Evolutionary conservation across 2,329 filamentous ascomycete genomes (phyloP).

Genomic region (Tolypocladium tundrense): DNA sequence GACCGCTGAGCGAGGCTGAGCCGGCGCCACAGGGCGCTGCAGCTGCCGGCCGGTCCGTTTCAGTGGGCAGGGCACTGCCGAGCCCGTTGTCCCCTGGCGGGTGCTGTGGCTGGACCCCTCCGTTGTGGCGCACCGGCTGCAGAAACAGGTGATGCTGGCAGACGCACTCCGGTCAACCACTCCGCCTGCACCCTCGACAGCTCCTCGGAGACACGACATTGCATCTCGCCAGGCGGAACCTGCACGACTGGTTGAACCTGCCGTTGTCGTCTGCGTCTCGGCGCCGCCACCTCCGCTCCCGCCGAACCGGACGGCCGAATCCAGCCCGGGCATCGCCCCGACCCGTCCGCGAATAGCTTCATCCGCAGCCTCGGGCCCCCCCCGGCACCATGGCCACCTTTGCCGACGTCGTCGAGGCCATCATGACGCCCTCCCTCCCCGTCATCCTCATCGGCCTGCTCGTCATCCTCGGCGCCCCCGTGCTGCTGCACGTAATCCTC

Average conservation of each 20-base stretch:
- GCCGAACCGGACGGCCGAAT: background rate
- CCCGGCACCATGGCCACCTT: conserved; percentile 25
- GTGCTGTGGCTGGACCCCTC: background rate
- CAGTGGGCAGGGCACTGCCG: too few relatives aligned
- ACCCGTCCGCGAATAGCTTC: background rate
- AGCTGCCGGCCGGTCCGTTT: too few relatives aligned
- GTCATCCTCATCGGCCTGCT: conserved; percentile 59
- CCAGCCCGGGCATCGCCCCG: background rate
- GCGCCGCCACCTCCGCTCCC: conserved; percentile 3
- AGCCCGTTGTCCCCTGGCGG: too few relatives aligned
- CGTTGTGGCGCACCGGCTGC: background rate
- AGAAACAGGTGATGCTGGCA: background rate
- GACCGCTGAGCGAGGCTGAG: background rate
- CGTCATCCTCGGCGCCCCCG: conserved; percentile 61
- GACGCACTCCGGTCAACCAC: background rate
- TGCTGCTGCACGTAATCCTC: conserved; percentile 68
- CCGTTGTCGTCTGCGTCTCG: too few relatives aligned
- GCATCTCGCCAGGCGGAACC: background rate
- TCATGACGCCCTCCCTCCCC: conserved; percentile 49
- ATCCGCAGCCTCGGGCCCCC: background rate
- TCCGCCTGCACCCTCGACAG: background rate
- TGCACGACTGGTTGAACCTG: background rate
- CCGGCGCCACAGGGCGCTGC: background rate
- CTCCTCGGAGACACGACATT: background rate
- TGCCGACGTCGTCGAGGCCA: conserved; percentile 34